Evolutionary conservation across 1,139 yeast genomes (phyloP).

Genomic region (Candida sanyaensis): DNA sequence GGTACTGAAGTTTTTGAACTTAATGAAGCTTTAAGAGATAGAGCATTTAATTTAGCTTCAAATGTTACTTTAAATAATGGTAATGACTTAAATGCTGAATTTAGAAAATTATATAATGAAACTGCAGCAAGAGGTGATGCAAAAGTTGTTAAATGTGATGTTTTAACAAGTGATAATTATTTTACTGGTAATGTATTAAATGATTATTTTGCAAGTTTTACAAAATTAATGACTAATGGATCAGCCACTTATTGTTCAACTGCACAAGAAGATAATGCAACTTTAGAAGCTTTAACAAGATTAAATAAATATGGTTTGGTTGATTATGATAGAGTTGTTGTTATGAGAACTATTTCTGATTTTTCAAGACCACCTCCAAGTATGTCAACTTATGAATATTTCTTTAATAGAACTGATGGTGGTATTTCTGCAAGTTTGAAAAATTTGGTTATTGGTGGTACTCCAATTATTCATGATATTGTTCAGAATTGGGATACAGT

Average conservation of each 20-base stretch:
- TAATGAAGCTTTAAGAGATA: slow-evolving; percentile 58
- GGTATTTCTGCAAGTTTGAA: slow-evolving; percentile 51
- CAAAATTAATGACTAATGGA: slow-evolving; percentile 56
- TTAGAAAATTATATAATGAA: slow-evolving; percentile 49
- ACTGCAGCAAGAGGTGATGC: slow-evolving; percentile 56
- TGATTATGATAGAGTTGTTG: slow-evolving; percentile 57
- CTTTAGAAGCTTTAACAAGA: slow-evolving; percentile 61
- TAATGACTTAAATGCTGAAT: slow-evolving; percentile 39
- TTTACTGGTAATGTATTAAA: slow-evolving; percentile 56
- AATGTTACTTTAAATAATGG: slow-evolving; percentile 49
- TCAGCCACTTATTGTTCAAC: slow-evolving; percentile 62
- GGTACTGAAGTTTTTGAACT: slow-evolving; percentile 70
- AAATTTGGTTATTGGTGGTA: slow-evolving; percentile 57
- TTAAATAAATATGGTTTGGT: slow-evolving; percentile 55
- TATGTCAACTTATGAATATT: slow-evolving; percentile 49
- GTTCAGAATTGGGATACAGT: slow-evolving; percentile 52
- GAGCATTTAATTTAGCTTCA: slow-evolving; percentile 55
- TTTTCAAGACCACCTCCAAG: slow-evolving; percentile 59
- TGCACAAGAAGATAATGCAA: slow-evolving; percentile 71
- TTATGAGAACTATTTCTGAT: slow-evolving; percentile 66
- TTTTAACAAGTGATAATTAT: slow-evolving; percentile 62
- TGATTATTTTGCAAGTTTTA: slow-evolving; percentile 51
- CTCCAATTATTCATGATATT: slow-evolving; percentile 57
- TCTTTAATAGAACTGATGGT: slow-evolving; percentile 52
- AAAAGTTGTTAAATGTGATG: slow-evolving; percentile 55